Conservation (phyloP, 1,139 yeast genomes). For the Arxiozyma telluris region DNA sequence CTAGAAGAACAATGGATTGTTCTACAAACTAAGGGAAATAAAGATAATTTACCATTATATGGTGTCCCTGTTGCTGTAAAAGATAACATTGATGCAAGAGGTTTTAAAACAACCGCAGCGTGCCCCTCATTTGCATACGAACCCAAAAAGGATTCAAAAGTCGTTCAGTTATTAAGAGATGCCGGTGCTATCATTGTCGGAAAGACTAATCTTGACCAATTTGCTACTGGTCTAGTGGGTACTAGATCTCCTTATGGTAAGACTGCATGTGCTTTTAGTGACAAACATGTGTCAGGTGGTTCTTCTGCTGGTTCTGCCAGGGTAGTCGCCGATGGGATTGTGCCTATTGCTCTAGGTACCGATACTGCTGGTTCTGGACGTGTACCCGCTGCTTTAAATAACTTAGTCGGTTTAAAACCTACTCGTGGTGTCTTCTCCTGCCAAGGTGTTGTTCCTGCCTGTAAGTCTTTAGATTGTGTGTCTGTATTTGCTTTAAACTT, state of each 20-base stretch:
- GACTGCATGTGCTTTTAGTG: slow-evolving; percentile 68
- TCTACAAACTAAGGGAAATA: slow-evolving; percentile 53
- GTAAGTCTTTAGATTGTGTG: slow-evolving; percentile 88
- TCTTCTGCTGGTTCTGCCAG: slow-evolving; percentile 94
- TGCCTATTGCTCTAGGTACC: slow-evolving; percentile 83
- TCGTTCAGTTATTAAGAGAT: slow-evolving; percentile 57
- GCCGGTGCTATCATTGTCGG: slow-evolving; percentile 91
- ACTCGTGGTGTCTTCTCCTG: slow-evolving; percentile 81
- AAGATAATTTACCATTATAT: slow-evolving; percentile 39
- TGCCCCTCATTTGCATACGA: slow-evolving; percentile 72
- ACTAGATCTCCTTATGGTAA: slow-evolving; percentile 89
- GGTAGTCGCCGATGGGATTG: slow-evolving; percentile 80
- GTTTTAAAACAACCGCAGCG: slow-evolving; percentile 84
- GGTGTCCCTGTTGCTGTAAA: slow-evolving; percentile 95
- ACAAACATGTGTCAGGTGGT: slow-evolving; percentile 82
- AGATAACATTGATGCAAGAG: slow-evolving; percentile 85
- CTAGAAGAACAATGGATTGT: slow-evolving; percentile 71
- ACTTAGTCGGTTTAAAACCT: slow-evolving; percentile 85
- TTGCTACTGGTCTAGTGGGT: slow-evolving; percentile 95
- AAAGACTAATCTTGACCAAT: slow-evolving; percentile 89
- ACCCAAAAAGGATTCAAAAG: slow-evolving; percentile 64
- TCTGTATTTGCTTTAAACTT: slow-evolving; percentile 72
- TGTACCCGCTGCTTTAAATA: slow-evolving; percentile 95
- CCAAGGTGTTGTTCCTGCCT: slow-evolving; percentile 92
- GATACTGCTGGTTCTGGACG: slow-evolving; percentile 99